Percentiles rank a stretch among this genome's conserved stretches.
These are phyloP conservation scores for Sindora glabra DNA, from an alignment of 306 rosid genomes.

Conservation along the genomic window DNA sequence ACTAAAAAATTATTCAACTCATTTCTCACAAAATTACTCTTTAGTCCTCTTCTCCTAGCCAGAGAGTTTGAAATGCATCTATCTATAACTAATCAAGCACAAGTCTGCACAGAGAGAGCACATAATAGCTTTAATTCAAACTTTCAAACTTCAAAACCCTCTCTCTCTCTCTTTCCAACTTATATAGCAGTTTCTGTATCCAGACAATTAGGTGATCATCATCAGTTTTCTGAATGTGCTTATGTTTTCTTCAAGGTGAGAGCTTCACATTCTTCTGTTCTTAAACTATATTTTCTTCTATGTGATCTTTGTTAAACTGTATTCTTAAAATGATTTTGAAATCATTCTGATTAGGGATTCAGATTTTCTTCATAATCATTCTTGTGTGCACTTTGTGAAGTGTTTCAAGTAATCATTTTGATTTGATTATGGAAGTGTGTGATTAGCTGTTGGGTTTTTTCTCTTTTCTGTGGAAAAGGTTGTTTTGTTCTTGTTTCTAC, in stretches of 20 bases:
- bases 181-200: neutral
- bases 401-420: too few species aligned
- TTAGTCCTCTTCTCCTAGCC: slow-evolving; percentile 40
- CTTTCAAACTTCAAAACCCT: slow-evolving; percentile 16
- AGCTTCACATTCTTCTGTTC: neutral
- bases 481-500: neutral
- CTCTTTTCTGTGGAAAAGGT: neutral
- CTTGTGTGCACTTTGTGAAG: neutral
- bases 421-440: too few species aligned
- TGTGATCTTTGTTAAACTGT: too few species aligned
- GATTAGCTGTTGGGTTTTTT: neutral
- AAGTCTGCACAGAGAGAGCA: neutral
- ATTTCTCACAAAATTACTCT: slow-evolving; percentile 35
- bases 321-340: too few species aligned
- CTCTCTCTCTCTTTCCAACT: slow-evolving; percentile 16
- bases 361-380: neutral
- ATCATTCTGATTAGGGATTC: too few species aligned
- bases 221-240: slow-evolving; percentile 2
- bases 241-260: slow-evolving; percentile 23
- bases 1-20: slow-evolving; percentile 19
- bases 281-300: too few species aligned
- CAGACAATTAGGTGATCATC: slow-evolving; percentile 9
- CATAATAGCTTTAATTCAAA: slow-evolving; percentile 72
- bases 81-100: too few species aligned
- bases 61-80: slow-evolving; percentile 32